Evolutionary conservation across 2,329 filamentous ascomycete genomes (phyloP).

Genomic region (Periglandula ipomoeae): DNA sequence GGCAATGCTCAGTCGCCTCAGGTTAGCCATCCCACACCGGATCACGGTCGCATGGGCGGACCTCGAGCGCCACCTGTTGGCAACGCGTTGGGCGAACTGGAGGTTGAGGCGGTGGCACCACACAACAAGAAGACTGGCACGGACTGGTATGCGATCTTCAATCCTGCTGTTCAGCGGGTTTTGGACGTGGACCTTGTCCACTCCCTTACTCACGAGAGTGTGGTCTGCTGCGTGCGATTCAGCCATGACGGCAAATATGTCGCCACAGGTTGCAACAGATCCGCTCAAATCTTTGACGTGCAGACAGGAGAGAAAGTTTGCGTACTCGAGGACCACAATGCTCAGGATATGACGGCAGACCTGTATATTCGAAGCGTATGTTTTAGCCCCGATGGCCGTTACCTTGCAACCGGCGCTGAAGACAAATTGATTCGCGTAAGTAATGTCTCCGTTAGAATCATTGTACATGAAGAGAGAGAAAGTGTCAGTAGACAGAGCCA

Average conservation of each 20-base stretch:
- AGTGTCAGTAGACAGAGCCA: too few relatives aligned
- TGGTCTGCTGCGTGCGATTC: constrained; percentile 97
- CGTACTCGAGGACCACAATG: constrained; percentile 79
- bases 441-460: constrained; percentile 10
- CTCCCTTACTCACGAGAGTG: constrained; percentile 86
- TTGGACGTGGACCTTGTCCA: constrained; percentile 92
- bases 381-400: constrained; percentile 94
- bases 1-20: constrained; percentile 77
- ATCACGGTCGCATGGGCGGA: constrained; percentile 47
- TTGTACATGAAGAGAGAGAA: neutral
- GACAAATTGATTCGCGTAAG: constrained; percentile 92
- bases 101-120: constrained; percentile 74
- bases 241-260: constrained; percentile 93
- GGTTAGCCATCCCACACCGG: constrained; percentile 74
- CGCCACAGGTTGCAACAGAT: constrained; percentile 93
- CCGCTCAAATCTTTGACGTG: constrained; percentile 99
- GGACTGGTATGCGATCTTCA: constrained; percentile 97
- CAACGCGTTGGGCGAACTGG: constrained; percentile 72
- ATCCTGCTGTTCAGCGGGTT: constrained; percentile 78
- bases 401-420: constrained; percentile 90
- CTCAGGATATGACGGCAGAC: constrained; percentile 73
- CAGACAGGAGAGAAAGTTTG: constrained; percentile 78
- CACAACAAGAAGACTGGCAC: constrained; percentile 80
- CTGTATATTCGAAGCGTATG: constrained; percentile 96
- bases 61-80: constrained; percentile 41